phyloP scores from a whole-genome alignment of 306 rosid genomes.

The Abrus pulchellus region DNA sequence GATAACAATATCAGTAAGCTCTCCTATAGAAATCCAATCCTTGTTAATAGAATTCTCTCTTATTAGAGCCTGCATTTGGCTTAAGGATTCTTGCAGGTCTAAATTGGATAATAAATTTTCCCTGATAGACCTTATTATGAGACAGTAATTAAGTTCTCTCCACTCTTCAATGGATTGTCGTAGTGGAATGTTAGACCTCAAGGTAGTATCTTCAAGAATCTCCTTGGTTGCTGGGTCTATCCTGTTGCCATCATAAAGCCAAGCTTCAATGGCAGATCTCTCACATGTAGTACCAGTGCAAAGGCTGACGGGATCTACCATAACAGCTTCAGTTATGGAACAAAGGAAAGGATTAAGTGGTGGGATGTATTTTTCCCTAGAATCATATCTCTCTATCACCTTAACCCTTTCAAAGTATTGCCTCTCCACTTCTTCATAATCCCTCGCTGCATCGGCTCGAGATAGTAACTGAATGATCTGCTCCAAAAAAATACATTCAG shows the following conservation, averaged over 20 bases:
- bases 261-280: slow-evolving; percentile 71
- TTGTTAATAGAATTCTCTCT: slow-evolving; percentile 76
- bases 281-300: slow-evolving; percentile 90
- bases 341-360: slow-evolving; percentile 77
- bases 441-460: slow-evolving; percentile 88
- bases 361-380: slow-evolving; percentile 62
- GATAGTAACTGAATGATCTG: slow-evolving; percentile 87
- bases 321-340: slow-evolving; percentile 61
- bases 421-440: slow-evolving; percentile 76
- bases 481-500: slow-evolving; percentile 71
- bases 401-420: slow-evolving; percentile 72
- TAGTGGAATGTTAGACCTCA: slow-evolving; percentile 71
- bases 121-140: slow-evolving; percentile 64
- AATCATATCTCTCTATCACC: slow-evolving; percentile 65
- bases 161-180: slow-evolving; percentile 88
- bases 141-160: slow-evolving; percentile 84
- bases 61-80: slow-evolving; percentile 68
- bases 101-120: slow-evolving; percentile 54
- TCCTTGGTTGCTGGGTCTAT: slow-evolving; percentile 74
- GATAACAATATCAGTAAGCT: slow-evolving; percentile 61
- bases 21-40: slow-evolving; percentile 83
- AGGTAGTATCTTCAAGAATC: slow-evolving; percentile 66
- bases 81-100: slow-evolving; percentile 61
- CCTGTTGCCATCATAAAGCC: slow-evolving; percentile 62
- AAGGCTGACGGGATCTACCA: slow-evolving; percentile 93